Conservation (phyloP, 768 basidiomycete genomes). For the Nevesoporus exiguus region DNA sequence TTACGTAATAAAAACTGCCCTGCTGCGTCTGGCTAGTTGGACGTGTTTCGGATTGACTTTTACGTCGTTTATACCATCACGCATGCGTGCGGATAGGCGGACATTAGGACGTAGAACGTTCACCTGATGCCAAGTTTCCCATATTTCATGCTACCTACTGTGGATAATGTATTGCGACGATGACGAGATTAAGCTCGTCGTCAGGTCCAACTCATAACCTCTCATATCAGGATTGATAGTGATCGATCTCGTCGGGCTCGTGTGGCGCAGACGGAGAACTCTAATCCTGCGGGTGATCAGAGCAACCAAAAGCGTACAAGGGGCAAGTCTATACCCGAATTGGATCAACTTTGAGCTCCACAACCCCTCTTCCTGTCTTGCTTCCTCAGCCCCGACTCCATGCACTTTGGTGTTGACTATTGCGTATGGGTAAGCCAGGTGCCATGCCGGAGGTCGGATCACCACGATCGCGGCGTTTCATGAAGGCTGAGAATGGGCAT, state of each 20-base stretch:
- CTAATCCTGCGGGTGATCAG: not conserved
- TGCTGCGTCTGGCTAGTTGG: not conserved
- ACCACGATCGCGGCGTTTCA: not conserved
- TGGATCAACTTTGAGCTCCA: conserved; percentile 53
- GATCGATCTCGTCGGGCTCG: conserved; percentile 8
- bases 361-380: conserved; percentile 47
- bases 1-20: conserved; percentile 21
- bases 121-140: not conserved
- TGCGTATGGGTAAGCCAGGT: not conserved
- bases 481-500: not conserved
- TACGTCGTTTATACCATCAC: not conserved
- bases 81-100: not conserved
- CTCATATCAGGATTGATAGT: conserved; percentile 1
- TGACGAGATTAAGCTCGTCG: not conserved
- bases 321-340: conserved; percentile 1
- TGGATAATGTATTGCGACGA: not conserved
- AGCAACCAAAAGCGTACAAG: not conserved
- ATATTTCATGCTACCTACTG: not conserved
- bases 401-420: conserved; percentile 47
- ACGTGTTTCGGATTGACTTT: not conserved
- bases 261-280: not conserved
- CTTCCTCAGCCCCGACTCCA: conserved; percentile 46
- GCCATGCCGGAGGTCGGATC: not conserved
- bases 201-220: not conserved
- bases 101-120: conserved; percentile 15